Evolutionary conservation across 108 stramenopile genomes (phyloP), one percentile per base, ranked within the genome.

Genomic region (Skeletonema grethae): DNA sequence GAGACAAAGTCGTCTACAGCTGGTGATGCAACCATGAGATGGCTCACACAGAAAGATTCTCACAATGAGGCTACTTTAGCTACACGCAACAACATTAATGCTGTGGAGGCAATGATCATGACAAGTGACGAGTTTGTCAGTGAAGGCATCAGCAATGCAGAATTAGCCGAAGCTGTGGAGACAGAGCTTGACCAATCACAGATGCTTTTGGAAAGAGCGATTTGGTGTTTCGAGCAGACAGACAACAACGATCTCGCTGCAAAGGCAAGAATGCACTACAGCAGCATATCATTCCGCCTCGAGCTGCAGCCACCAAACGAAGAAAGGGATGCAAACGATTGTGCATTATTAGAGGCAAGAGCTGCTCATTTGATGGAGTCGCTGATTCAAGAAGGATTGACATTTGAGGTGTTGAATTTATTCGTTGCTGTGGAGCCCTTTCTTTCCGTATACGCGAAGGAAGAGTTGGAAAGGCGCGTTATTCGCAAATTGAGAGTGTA

Each of bases 251-350:
- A 58, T 9, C 58, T 80, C 20, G 61, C 32, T 15, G 41, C 38
- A 36, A 86, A 81, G 53, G 85, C 82, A n/a, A 57, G 67, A 36
- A 29, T 69, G 1, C 85, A 85, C 24, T 15, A 70, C 16, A 45
- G 18, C 10, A 75, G 81, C 57, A 36, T 85, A 30, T 43, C 64
- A 41, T 66, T 84, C 18, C 63, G 75, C 53, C 10, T 8, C 0
- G 60, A 61, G 22, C 25, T 70, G n/a, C 16, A 25, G 13, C 25
- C 25, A 11, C 48, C 67, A 4, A 28, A 31, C 12, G 29, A 28
- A 22, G 46, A 48, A 6, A 48, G 4, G n/a, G 16, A 20, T 1
- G 46, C n/a, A 16, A 48, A n/a, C 4, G 46, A 48, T 48, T 15
- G 18, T 18, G 46, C 46, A 20, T 11, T 20, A 4, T 57, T 73